phyloP scores from a whole-genome alignment of 2,329 filamentous ascomycete species.

The Penicillium vulpinum region DNA sequence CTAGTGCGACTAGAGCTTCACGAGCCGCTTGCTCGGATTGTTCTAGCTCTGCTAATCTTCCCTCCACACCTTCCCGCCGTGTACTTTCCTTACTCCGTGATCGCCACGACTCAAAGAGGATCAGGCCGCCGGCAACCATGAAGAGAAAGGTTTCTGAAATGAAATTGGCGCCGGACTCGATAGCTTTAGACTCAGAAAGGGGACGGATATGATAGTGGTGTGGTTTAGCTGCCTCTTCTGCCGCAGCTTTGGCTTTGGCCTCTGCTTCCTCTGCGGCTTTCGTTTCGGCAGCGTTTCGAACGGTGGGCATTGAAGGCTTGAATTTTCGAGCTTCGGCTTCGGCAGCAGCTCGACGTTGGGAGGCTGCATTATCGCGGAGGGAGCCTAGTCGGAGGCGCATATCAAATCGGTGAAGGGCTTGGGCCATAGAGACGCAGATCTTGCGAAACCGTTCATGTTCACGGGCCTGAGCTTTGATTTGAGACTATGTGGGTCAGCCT shows the following conservation, averaged over 20 bases:
- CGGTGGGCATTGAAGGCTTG: conserved; percentile 56
- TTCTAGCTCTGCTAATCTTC: conserved; percentile 60
- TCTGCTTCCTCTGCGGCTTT: conserved; percentile 56
- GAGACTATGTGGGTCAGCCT: conserved; percentile 53
- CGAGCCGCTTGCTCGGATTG: conserved; percentile 46
- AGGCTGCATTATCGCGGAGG: conserved; percentile 60
- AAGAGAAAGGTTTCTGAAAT: conserved; percentile 69
- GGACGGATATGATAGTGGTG: conserved; percentile 60
- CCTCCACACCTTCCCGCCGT: conserved; percentile 60
- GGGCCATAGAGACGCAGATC: conserved; percentile 63
- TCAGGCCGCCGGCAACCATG: conserved; percentile 61
- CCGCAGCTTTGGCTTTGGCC: conserved; percentile 44
- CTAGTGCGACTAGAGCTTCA: conserved; percentile 45
- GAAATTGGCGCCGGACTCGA: conserved; percentile 69
- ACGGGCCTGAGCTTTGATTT: conserved; percentile 66
- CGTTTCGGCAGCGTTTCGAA: conserved; percentile 62
- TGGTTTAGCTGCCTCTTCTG: conserved; percentile 50
- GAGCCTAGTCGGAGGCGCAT: conserved; percentile 68
- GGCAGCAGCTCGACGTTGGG: conserved; percentile 49
- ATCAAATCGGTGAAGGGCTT: conserved; percentile 64
- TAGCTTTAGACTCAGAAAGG: conserved; percentile 66
- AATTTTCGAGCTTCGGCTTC: conserved; percentile 57
- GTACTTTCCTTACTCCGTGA: conserved; percentile 61
- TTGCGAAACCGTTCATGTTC: conserved; percentile 67
- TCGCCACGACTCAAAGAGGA: conserved; percentile 63